phyloP scores from a whole-genome alignment of 768 basidiomycete genomes.

The Pisolithus microcarpus region DNA sequence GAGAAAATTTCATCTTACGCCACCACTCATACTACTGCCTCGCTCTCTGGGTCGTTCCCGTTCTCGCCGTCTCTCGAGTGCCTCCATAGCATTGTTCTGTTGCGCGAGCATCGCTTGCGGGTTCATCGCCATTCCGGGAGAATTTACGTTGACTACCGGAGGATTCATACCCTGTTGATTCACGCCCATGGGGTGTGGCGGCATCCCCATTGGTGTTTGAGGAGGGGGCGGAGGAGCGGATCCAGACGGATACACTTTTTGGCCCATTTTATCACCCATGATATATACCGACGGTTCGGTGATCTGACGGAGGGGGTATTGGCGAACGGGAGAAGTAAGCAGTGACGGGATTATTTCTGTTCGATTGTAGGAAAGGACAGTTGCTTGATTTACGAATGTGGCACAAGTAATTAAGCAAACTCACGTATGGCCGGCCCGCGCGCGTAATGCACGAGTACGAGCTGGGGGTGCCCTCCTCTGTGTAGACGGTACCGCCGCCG shows the following conservation, averaged over 20 bases:
- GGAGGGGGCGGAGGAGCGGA: constrained; percentile 25
- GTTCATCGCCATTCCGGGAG: constrained; percentile 23
- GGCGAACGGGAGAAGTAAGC: constrained; percentile 55
- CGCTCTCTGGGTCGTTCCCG: constrained; percentile 49
- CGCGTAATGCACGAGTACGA: constrained; percentile 73
- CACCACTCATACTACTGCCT: constrained; percentile 35
- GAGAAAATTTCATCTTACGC: constrained; percentile 26
- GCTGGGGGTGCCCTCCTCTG: constrained; percentile 66
- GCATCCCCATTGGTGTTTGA: constrained; percentile 21
- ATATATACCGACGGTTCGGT: constrained; percentile 67
- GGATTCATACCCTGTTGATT: constrained; percentile 22
- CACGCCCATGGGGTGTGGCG: constrained; percentile 19
- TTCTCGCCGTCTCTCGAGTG: constrained; percentile 56
- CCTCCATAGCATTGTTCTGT: constrained; percentile 67
- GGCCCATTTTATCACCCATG: constrained; percentile 63
- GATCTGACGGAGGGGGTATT: constrained; percentile 61
- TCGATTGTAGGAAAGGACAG: constrained; percentile 4
- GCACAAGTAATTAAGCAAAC: constrained; percentile 23
- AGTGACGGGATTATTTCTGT: constrained; percentile 55
- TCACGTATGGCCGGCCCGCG: constrained; percentile 57
- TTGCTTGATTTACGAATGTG: neutral
- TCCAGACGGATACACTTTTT: constrained; percentile 46
- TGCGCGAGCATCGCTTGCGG: constrained; percentile 63
- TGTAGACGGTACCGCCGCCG: constrained; percentile 65
- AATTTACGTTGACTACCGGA: constrained; percentile 16